phyloP scores from a whole-genome alignment of 2,329 filamentous ascomycete species.

The Aureobasidium musti region DNA sequence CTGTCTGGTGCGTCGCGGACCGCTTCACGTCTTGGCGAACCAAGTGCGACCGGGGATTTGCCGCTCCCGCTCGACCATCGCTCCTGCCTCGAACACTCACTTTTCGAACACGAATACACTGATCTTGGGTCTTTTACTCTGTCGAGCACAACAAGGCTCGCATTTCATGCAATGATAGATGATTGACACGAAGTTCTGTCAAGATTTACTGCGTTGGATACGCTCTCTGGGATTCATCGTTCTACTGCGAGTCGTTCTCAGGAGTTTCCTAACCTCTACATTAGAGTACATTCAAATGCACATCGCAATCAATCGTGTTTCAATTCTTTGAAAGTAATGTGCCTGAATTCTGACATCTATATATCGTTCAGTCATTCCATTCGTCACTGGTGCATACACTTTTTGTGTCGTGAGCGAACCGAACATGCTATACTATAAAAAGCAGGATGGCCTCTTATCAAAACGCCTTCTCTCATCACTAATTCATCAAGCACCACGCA shows the following conservation, averaged over 20 bases:
- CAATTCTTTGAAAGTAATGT: neutral
- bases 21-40: neutral
- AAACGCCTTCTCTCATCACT: neutral
- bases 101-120: neutral
- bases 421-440: neutral
- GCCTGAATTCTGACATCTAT: constrained; percentile 8
- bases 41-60: constrained; percentile 9
- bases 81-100: constrained; percentile 1
- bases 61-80: neutral
- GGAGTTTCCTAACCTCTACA: no score
- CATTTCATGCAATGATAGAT: no score
- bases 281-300: neutral
- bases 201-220: neutral
- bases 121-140: neutral
- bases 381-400: constrained; percentile 4
- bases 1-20: neutral
- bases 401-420: constrained; percentile 3
- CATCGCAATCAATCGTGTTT: neutral
- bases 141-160: no score
- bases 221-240: no score
- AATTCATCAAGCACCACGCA: constrained; percentile 1
- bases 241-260: no score
- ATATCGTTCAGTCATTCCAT: constrained; percentile 8
- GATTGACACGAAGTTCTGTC: no score
- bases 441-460: neutral